Evolutionary conservation across 257 asterid species (phyloP), one percentile per base, ranked within the genome.

Genomic region (Capsicum chinense): DNA sequence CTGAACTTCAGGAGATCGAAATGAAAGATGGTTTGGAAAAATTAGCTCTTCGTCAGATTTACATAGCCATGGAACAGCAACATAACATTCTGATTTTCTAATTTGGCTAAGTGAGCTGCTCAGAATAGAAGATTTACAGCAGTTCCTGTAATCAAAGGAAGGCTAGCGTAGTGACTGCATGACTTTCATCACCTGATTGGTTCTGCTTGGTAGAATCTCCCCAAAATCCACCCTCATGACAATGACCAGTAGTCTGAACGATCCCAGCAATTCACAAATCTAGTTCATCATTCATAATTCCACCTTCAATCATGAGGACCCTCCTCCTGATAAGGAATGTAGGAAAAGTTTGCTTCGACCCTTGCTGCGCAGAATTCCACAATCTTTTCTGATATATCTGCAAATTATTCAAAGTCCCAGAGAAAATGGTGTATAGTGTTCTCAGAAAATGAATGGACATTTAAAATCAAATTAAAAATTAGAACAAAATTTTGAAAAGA

Each of bases 111-210:
- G 89, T 92, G 93, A 12, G 99, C 99, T 16, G 99, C 98, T 70
- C 98, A 91, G 86, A 93, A 95, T 83, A 97, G 92, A 33, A 98
- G 98, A 86, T 95, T 93, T 74, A 97, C 94, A 85, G 99, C 95
- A 70, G 98, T 95, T 86, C 97, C 97, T 3, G 98, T 95, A 97
- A 97, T 92, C 94, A 96, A 97, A 84, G 99, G 98, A 87, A 97
- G 99, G 87, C 98, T 93, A 81, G 97, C 99, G 95, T 95, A 69
- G 98, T 95, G 71, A 95, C 97, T 35, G 93, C 96, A 70, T 93
- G 93, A 93, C 97, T 92, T 90, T 90, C 93, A 83, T 85, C 88
- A 86, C 90, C 95, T 1, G 91, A 82, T 58, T 84, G 67, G 11
- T 90, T 92, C 56, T 87, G 92, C 86, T 91, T 91, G 35, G 90